Base-by-base conservation (phyloP, 2,329 filamentous ascomycete species). In the Ceratocystis smalleyi region DNA sequence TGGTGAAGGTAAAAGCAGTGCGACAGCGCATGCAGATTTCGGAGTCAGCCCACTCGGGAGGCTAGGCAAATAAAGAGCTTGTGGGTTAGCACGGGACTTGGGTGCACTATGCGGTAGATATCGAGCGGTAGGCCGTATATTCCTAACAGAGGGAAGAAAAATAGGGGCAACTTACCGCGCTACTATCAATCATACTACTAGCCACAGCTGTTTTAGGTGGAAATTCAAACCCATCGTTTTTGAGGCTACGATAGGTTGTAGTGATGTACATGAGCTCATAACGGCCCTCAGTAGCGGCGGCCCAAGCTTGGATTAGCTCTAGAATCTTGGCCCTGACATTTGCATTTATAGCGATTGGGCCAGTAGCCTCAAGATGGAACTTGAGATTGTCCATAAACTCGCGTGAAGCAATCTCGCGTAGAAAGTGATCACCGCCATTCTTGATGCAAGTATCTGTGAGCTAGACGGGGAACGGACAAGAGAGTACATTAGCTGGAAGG, bases 11-110 rank as follows among this genome's bases (percentile, higher is more conserved):
- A 71, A 99, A 99, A 19, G 90, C 77, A 12, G 92, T 96, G 69
- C 94, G 85, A 74, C 94, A 99, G 72, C 94, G 87, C 91, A 99
- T 96, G 74, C 94, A 99, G 40, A 99, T 92, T 71, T 99, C 94
- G 10, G 92, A 96, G 75, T 99, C 94, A 61, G 86, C 85, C 94
- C 94, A 99, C 75, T 99, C 94, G 0, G 94, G 94, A 8, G 94
- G 94, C 86, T 95, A 27, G 22, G 35, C 30, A 61, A 17, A 19
- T 32, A 64, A 17, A 24, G 54, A 17, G 54, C 6, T 57, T 8
- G 17, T 32, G 10, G 3, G 40, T 27, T 24, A 40, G 35, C 35
- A 15, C 10, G 12, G 10, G 12, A 40, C 35, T 40, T 15, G 35
- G 35, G 12, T 35, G 32, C 2, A 35, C 8, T 12, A 4, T 2